A percentile compares a stretch with the other conserved stretches of the same genome.
Conservation (phyloP, 1,139 yeast species). For the Protomyces arabidopsidicola region DNA sequence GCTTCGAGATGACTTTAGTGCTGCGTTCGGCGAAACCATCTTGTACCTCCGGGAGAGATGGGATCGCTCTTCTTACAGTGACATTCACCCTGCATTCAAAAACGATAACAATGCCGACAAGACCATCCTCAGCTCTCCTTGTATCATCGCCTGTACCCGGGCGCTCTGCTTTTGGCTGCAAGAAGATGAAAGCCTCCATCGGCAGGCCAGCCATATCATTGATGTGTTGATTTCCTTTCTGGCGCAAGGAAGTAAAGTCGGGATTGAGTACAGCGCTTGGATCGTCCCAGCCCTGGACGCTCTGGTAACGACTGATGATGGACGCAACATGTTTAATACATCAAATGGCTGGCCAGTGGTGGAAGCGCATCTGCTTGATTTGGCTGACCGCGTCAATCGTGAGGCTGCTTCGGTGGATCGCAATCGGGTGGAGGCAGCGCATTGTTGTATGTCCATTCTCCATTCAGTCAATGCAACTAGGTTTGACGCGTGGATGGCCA, state of each 20-base stretch:
- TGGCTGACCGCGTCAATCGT: not conserved
- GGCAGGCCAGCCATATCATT: conserved; percentile 6
- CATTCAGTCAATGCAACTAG: not conserved
- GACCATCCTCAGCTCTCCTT: not conserved
- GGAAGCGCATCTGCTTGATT: not conserved
- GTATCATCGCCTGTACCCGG: conserved; percentile 2
- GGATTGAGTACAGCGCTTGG: conserved; percentile 19
- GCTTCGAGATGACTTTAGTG: conserved; percentile 12
- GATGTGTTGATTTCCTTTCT: conserved; percentile 20
- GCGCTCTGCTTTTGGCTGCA: conserved; percentile 10
- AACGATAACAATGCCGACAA: not conserved
- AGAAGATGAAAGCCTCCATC: conserved; percentile 18
- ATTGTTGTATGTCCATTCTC: not conserved
- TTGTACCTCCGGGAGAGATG: conserved; percentile 10
- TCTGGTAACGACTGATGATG: conserved; percentile 17
- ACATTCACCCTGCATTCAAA: not conserved
- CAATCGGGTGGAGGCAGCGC: not conserved
- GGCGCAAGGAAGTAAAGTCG: not conserved
- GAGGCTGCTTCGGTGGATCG: not conserved
- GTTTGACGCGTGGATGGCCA: not conserved
- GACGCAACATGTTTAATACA: conserved; percentile 5
- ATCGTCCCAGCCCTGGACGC: conserved; percentile 8
- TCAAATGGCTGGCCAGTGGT: conserved; percentile 12
- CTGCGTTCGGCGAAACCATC: conserved; percentile 15
- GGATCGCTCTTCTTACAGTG: not conserved